Base-by-base conservation (phyloP, 257 asterid species). In the Fraxinus quadrangulata region DNA sequence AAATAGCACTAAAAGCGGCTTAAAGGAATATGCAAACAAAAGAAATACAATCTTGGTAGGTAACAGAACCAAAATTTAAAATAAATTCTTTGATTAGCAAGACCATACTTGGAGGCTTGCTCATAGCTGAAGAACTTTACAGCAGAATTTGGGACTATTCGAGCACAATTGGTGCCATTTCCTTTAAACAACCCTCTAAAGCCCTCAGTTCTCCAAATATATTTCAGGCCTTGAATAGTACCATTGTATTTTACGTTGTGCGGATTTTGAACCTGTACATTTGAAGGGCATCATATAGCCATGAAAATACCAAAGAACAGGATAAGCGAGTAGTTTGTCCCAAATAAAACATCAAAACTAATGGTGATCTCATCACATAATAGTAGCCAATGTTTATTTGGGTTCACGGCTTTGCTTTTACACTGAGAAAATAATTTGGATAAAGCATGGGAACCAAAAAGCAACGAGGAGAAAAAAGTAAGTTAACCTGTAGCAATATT, bases 401-500 rank as follows among this genome's bases (percentile, higher is more conserved):
- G 34, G 33, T 26, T 63, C 69, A 63, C 6, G 34, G 33, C 34
- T 63, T 63, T 23, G 6, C 69, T 63, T 63, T 24, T 63, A 63
- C 69, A 63, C 13, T 24, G 9, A 9, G 16, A 63, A 24, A 24
- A 9, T 63, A 63, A 63, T 26, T 12, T 31, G 11, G 36, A 26
- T 26, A 24, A 8, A 63, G 69, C 34, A 11, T 14, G 69, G 19
- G 31, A 30, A 66, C 65, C 80, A 40, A 61, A 37, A 71, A 3
- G 34, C 80, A 13, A 70, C 40, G 54, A 47, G 34, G 70, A 19
- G 42, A 67, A 28, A 13, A 80, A 8, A 30, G 51, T 21, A 23
- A 40, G 47, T n/a, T 76, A 82, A 96, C 99, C 98, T 96, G 99
- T 71, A 92, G 96, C 85, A 96, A 79, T 76, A 96, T 93, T 85